Percentiles rank a stretch among this genome's conserved stretches.
These are phyloP conservation scores for Dicorynia guianensis DNA, from an alignment of 306 rosid genomes.

Conservation along the genomic window DNA sequence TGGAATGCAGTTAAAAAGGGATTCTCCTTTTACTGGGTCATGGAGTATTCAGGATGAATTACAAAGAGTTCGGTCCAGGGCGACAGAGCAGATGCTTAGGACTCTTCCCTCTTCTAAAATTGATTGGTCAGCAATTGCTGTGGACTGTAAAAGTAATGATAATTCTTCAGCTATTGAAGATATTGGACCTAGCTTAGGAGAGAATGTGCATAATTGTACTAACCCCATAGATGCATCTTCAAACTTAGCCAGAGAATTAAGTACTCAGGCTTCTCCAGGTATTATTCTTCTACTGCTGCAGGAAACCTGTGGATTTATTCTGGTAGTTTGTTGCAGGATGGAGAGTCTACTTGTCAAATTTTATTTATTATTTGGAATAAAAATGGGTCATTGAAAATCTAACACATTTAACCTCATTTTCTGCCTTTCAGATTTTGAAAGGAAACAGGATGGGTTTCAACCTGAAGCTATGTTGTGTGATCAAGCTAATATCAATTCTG, in stretches of 20 bases:
- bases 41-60: slow-evolving; percentile 99
- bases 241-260: slow-evolving; percentile 44
- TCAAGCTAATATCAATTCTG: slow-evolving; percentile 45
- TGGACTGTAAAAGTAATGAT: slow-evolving; percentile 54
- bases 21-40: slow-evolving; percentile 69
- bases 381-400: slow-evolving; percentile 35
- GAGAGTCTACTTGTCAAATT: slow-evolving; percentile 26
- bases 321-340: slow-evolving; percentile 4
- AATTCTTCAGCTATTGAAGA: slow-evolving; percentile 52
- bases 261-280: slow-evolving; percentile 52
- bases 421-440: slow-evolving; percentile 59
- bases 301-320: slow-evolving; percentile 39
- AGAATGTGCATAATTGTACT: slow-evolving; percentile 43
- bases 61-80: slow-evolving; percentile 88
- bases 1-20: slow-evolving; percentile 75
- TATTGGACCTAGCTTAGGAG: slow-evolving; percentile 46
- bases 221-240: slow-evolving; percentile 47
- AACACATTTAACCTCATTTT: slow-evolving; percentile 41
- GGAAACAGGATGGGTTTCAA: slow-evolving; percentile 48
- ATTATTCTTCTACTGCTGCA: slow-evolving; percentile 34
- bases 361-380: slow-evolving; percentile 18
- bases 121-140: slow-evolving; percentile 65
- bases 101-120: slow-evolving; percentile 73
- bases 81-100: slow-evolving; percentile 92
- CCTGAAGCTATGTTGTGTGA: slow-evolving; percentile 49